Evolutionary conservation across 2,329 filamentous ascomycete genomes (phyloP), one percentile per base, ranked within the genome.

Genomic region (Trichoderma citrinoviride): DNA sequence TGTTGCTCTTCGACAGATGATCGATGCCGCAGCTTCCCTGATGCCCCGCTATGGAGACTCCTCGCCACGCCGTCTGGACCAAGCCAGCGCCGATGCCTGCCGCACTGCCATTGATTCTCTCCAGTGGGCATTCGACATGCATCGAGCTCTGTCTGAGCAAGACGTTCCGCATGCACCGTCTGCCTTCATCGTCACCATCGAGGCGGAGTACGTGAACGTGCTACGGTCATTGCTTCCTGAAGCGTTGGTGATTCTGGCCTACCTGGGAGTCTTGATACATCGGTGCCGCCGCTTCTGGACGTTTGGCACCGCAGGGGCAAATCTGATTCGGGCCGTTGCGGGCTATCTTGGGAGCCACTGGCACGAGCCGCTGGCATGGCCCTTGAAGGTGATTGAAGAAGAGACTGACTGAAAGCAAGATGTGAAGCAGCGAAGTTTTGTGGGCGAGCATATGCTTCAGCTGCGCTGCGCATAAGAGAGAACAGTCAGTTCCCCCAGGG

Each of bases 261-360:
- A 84, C 68, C 83, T 82, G 65, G 81, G 81, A 12, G 76, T 82
- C 4, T 68, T 84, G 47, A 71, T 84, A n/a, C 78, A 82, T 66
- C 74, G 73, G 15, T 77, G 75, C 46, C 72, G 77, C 8, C 66
- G 70, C 5, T 70, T 73, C 41, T 82, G 81, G 80, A 72, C 79
- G 27, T 74, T 80, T 67, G 76, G 72, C 5, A 70, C 71, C 56
- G 72, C 72, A 2, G 77, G 77, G 1, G 70, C 71, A 0, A 71
- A 70, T 49, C 52, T 78, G 43, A 70, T 78, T 33, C 68, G 70
- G 2, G 71, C 75, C 1, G 71, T 78, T 15, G 70, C 75, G 6
- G 69, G 70, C 17, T 71, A 76, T 53, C 66, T 78, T 2, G 76
- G 77, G 3, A 67, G 58, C 19, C 74, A 73, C 19, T 78, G 76